Evolutionary conservation across 441 rosid species (phyloP).

Genomic region (Erodium moschatum): DNA sequence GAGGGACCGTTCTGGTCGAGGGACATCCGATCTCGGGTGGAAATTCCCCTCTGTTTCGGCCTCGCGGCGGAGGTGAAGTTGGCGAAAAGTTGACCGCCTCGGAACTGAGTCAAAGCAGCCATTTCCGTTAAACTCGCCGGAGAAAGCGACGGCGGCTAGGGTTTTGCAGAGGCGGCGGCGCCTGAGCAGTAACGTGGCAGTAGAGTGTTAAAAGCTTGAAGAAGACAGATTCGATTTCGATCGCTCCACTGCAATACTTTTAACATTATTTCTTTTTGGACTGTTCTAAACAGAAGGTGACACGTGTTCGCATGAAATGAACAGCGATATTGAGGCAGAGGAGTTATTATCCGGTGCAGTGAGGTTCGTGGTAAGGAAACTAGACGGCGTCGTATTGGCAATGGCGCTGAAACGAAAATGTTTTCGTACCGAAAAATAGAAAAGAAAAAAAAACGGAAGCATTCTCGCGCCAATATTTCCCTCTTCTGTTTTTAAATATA

Average conservation of each 20-base stretch:
- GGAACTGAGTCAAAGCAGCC: neutral
- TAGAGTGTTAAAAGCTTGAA: neutral
- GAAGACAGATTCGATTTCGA: neutral
- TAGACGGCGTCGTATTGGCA: no score
- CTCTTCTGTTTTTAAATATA: neutral
- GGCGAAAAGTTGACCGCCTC: constrained; percentile 17
- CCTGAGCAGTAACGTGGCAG: neutral
- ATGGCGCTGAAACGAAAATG: neutral
- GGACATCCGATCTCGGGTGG: constrained; percentile 59
- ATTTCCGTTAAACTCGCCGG: neutral
- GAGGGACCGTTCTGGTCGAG: constrained; percentile 66
- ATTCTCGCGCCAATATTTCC: neutral
- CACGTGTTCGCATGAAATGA: neutral
- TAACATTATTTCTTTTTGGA: neutral
- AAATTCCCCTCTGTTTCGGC: constrained; percentile 24
- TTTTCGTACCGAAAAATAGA: neutral
- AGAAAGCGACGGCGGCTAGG: neutral
- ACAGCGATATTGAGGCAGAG: no score
- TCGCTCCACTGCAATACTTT: neutral
- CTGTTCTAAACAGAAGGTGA: neutral
- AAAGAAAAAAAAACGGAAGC: neutral
- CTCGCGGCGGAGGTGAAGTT: neutral
- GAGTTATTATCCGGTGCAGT: no score
- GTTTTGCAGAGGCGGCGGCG: neutral
- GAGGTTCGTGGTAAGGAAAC: no score